Percentiles rank a stretch among this genome's conserved stretches.
Conservation (phyloP, 1,284 basidiomycete genomes). For the Microbotryum scabiosae region DNA sequence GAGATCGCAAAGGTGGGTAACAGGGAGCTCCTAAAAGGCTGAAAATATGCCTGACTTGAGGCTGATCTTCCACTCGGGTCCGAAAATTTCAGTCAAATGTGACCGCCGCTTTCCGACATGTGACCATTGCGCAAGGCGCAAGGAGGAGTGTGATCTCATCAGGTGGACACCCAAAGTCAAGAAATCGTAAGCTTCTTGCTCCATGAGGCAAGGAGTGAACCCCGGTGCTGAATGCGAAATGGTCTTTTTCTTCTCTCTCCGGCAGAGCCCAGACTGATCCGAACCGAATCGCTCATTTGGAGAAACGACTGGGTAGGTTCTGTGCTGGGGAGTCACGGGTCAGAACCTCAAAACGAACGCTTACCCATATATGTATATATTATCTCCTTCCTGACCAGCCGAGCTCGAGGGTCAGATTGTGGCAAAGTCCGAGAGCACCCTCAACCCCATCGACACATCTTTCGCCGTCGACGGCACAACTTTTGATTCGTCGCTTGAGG, state of each 20-base stretch:
- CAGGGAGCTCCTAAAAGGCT: too few relatives aligned
- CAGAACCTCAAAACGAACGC: too few relatives aligned
- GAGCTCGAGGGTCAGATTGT: neutral
- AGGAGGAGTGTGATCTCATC: constrained; percentile 15
- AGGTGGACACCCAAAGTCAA: constrained; percentile 1
- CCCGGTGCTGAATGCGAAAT: too few relatives aligned
- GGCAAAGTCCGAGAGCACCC: neutral
- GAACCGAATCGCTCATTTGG: constrained; percentile 1
- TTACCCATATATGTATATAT: too few relatives aligned
- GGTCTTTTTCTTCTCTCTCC: too few relatives aligned
- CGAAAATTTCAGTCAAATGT: constrained; percentile 7
- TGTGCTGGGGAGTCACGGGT: too few relatives aligned
- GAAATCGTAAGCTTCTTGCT: neutral
- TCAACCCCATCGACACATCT: neutral
- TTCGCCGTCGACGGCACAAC: neutral
- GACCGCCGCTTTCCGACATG: constrained; percentile 12
- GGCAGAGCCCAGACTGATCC: neutral
- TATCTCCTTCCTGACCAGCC: constrained; percentile 4
- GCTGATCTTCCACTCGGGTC: neutral
- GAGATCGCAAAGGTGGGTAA: constrained; percentile 1
- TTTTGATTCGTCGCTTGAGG: neutral
- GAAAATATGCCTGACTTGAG: neutral
- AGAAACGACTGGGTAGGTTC: neutral
- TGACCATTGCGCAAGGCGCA: constrained; percentile 12
- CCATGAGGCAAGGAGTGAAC: too few relatives aligned